Evolutionary conservation across 306 rosid genomes (phyloP), one percentile per base, ranked within the genome.

Genomic region (Sphenostylis stenocarpa): DNA sequence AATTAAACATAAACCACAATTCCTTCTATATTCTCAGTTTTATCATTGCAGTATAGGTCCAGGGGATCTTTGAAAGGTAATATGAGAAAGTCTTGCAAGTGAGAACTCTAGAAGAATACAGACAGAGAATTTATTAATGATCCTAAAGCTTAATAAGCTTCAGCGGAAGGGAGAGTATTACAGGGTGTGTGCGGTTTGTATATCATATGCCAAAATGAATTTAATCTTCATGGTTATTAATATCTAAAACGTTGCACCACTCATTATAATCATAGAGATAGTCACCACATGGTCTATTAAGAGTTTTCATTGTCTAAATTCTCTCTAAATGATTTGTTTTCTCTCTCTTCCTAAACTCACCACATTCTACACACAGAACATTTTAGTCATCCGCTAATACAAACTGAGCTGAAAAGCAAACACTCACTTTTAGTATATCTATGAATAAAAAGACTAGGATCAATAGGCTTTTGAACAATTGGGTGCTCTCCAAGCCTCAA

Each of bases 361-460:
- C 17, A 57, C 58, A 58, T 26, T 9, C 26, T 41, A 24, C 24
- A 41, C 49, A 36, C 67, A 31, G 61, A 29, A 45, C 15, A 57
- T 57, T 56, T 44, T 26, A 48, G 34, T 58, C 8, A 57, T 31
- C 75, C 7, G 39, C 41, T 67, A 17, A 81, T 41, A 57, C 69
- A 60, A 56, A 57, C 52, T 67, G 44, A 55, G 64, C 34, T 24
- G n/a, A 47, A 43, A 76, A 15, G 20, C 23, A 41, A 48, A 81
- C 41, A 78, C 94, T 85, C 83, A 93, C 97, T 82, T 61, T 77
- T 86, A 13, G 96, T 84, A 81, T 80, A 93, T 76, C 84, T 89
- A 51, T 80, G 76, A 17, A 93, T 89, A 70, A 86, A 93, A 48
- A 91, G 93, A 70, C 93, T 85, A 26, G 98, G 98, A 87, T 93